Evolutionary conservation across 169 alveolate genomes (phyloP).

Genomic region (Eimeria zaria): DNA sequence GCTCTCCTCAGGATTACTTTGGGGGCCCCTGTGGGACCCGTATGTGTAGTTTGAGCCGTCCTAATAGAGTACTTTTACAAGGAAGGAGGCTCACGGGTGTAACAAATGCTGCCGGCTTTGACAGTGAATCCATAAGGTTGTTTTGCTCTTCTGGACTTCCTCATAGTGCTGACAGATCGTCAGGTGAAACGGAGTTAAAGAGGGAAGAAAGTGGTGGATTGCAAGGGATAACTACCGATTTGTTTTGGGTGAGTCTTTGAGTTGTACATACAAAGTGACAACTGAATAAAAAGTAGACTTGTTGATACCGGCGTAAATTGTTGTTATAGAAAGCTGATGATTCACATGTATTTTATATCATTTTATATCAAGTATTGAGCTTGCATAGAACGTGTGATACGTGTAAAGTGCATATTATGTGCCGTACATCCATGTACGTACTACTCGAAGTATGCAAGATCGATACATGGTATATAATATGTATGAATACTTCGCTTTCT

Average conservation of each 20-base stretch:
- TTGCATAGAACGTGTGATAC: background rate
- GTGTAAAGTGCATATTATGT: background rate
- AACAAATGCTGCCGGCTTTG: background rate
- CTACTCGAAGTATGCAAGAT: too few relatives aligned
- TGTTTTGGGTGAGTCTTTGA: constrained; percentile 26
- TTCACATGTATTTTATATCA: background rate
- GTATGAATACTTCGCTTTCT: too few relatives aligned
- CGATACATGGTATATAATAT: too few relatives aligned
- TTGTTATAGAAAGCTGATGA: background rate
- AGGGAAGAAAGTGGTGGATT: background rate
- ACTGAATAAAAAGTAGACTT: background rate
- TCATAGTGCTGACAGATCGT: background rate
- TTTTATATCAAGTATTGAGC: background rate
- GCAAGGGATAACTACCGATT: constrained; percentile 33
- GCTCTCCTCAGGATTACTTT: too few relatives aligned
- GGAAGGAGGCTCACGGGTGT: background rate
- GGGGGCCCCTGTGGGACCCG: constrained; percentile 1
- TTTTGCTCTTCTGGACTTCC: background rate
- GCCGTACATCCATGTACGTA: too few relatives aligned
- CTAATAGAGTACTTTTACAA: background rate
- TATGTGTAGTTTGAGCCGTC: background rate
- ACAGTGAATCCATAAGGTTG: background rate
- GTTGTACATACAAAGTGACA: background rate
- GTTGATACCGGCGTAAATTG: too few relatives aligned
- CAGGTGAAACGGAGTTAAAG: background rate